These are phyloP conservation scores for Salvia rosmarinus DNA, from an alignment of 257 asterid species.

Conservation along the genomic window DNA sequence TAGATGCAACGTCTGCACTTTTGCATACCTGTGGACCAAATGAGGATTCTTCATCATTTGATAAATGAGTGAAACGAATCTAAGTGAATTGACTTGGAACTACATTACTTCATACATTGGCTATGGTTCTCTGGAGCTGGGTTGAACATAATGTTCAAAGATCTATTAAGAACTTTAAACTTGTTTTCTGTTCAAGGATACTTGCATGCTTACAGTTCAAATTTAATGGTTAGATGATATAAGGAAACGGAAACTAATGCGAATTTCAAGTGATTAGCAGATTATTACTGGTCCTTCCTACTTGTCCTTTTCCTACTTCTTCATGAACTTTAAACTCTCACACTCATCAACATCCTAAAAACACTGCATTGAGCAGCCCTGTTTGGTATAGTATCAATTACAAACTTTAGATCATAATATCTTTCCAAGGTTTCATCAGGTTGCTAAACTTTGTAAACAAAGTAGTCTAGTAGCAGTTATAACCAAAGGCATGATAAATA, in stretches of 20 bases:
- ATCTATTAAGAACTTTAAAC: background rate
- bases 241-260: background rate
- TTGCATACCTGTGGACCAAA: slow-evolving; percentile 58
- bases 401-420: background rate
- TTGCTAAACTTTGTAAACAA: background rate
- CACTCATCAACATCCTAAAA: background rate
- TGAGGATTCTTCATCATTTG: slow-evolving; percentile 19
- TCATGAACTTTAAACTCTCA: background rate
- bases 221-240: background rate
- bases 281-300: background rate
- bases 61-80: background rate
- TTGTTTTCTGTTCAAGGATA: too few species aligned
- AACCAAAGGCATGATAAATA: slow-evolving; percentile 1
- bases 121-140: background rate
- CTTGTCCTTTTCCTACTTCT: background rate
- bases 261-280: background rate
- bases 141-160: background rate
- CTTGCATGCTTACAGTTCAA: too few species aligned
- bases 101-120: slow-evolving; percentile 5
- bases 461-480: background rate
- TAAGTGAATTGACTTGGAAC: background rate
- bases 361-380: background rate
- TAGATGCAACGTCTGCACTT: slow-evolving; percentile 60
- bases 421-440: background rate
- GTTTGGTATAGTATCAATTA: background rate